Evolutionary conservation across 495 filamentous ascomycete genomes (phyloP).

Genomic region (Penicillium malachiteum): DNA sequence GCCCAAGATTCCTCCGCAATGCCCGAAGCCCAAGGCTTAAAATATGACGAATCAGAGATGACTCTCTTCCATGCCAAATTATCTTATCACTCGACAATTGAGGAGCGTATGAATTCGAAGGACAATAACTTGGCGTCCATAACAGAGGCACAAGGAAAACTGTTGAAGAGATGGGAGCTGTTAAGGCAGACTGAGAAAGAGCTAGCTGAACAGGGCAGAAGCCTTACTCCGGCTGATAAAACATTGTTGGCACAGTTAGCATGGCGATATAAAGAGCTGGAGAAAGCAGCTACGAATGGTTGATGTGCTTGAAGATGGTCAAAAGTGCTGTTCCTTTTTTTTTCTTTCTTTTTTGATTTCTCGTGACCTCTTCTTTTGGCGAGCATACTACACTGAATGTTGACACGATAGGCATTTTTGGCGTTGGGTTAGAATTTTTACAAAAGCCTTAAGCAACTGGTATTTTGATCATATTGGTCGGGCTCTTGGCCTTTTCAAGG

Average conservation of each 20-base stretch:
- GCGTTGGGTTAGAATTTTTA: slow-evolving; percentile 18
- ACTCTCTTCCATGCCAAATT: slow-evolving; percentile 41
- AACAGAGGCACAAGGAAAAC: slow-evolving; percentile 36
- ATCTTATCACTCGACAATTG: slow-evolving; percentile 40
- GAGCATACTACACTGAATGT: slow-evolving; percentile 3
- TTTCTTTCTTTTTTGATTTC: not conserved
- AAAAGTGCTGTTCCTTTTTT: slow-evolving; percentile 13
- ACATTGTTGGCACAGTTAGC: slow-evolving; percentile 39
- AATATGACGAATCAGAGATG: slow-evolving; percentile 47
- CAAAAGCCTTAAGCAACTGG: not conserved
- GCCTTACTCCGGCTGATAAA: slow-evolving; percentile 32
- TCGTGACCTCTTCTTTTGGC: not conserved
- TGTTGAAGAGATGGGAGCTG: slow-evolving; percentile 43
- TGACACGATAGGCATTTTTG: slow-evolving; percentile 26
- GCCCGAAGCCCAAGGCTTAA: slow-evolving; percentile 40
- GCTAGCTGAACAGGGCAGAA: slow-evolving; percentile 34
- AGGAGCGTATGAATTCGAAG: slow-evolving; percentile 35
- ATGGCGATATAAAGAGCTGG: slow-evolving; percentile 40
- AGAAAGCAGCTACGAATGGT: slow-evolving; percentile 31
- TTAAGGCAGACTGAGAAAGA: slow-evolving; percentile 39
- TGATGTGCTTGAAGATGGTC: slow-evolving; percentile 1
- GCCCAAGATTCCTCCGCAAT: slow-evolving; percentile 25
- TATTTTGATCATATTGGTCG: too few species aligned
- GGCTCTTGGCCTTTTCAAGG: too few species aligned
- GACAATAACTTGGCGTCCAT: slow-evolving; percentile 40